These are phyloP conservation scores for Gnaphalium uliginosum DNA, from an alignment of 129 eudicot species.

Conservation along the genomic window DNA sequence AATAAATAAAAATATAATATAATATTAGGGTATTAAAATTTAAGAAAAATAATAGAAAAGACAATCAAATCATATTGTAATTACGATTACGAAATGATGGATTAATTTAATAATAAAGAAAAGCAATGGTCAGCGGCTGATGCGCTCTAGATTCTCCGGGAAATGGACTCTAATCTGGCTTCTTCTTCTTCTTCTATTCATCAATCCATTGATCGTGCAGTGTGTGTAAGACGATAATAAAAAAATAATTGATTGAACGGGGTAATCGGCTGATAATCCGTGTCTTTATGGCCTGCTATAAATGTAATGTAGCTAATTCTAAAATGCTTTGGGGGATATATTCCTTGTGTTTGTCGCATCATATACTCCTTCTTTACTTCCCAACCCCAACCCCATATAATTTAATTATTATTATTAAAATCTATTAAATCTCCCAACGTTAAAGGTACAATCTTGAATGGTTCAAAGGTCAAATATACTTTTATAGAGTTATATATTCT, in stretches of 20 bases:
- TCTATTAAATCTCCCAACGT: background rate
- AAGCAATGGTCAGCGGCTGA: conserved; percentile 75
- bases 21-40: too few relatives aligned
- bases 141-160: conserved; percentile 93
- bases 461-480: conserved; percentile 15
- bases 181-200: conserved; percentile 43
- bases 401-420: background rate
- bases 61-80: conserved; percentile 27
- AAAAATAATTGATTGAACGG: background rate
- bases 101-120: conserved; percentile 30
- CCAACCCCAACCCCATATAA: background rate
- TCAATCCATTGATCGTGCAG: conserved; percentile 30
- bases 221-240: conserved; percentile 13
- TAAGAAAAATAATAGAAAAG: conserved; percentile 1
- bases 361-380: background rate
- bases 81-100: background rate
- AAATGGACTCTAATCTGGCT: conserved; percentile 51
- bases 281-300: conserved; percentile 41
- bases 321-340: conserved; percentile 50
- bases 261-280: conserved; percentile 47
- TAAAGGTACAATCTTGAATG: background rate
- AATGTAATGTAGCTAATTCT: conserved; percentile 40
- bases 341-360: conserved; percentile 66
- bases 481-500: background rate
- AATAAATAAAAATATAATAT: too few relatives aligned